Conservation (phyloP, 805 yeast genomes). For the Maudiozyma pseudohumilis region DNA sequence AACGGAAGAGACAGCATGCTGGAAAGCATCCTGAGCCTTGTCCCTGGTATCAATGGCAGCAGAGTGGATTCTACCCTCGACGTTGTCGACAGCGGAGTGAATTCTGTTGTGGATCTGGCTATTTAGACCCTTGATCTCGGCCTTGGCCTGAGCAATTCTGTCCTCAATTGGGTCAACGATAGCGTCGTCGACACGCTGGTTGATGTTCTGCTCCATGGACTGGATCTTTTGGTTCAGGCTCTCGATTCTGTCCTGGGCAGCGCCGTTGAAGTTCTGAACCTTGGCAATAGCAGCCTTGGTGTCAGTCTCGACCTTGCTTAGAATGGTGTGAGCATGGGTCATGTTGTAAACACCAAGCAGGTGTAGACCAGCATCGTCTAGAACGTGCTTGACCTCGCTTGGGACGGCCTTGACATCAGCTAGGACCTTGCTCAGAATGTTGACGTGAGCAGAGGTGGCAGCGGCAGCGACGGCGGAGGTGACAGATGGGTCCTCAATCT, state of each 20-base stretch:
- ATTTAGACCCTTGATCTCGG: too few species aligned
- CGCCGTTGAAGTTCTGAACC: neutral
- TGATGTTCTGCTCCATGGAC: neutral
- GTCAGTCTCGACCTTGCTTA: constrained; percentile 1
- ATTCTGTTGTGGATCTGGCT: neutral
- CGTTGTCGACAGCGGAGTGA: neutral
- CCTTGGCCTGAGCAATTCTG: too few species aligned
- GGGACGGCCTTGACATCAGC: constrained; percentile 2
- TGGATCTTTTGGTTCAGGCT: neutral
- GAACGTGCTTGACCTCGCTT: neutral
- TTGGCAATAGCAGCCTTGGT: neutral
- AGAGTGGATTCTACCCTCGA: constrained; percentile 1
- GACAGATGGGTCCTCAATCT: neutral
- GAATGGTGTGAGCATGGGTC: neutral
- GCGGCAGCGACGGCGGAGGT: neutral
- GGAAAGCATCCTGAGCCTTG: neutral
- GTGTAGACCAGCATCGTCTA: constrained; percentile 1
- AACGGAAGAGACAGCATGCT: neutral
- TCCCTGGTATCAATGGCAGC: neutral
- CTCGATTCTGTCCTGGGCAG: neutral
- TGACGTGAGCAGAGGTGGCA: neutral
- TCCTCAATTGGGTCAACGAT: too few species aligned
- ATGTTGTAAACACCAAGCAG: constrained; percentile 2
- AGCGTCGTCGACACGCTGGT: neutral
- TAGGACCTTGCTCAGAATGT: constrained; percentile 1